Evolutionary conservation across 1,284 basidiomycete genomes (phyloP).

Genomic region (Erythrobasidium hasegawianum): DNA sequence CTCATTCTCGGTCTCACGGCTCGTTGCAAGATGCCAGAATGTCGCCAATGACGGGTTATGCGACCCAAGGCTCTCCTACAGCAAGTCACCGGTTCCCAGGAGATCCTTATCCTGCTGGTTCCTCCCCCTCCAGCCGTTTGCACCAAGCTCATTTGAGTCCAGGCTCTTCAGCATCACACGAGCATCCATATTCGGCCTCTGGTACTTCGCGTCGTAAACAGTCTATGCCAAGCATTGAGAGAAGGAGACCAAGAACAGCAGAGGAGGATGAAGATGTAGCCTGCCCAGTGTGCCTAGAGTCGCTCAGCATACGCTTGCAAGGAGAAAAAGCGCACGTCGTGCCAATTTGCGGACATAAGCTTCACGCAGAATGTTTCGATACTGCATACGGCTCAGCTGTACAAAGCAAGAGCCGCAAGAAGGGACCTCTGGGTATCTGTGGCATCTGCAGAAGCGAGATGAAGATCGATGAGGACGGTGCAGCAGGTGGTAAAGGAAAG

Average conservation of each 20-base stretch:
- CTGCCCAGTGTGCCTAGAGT: constrained; percentile 86
- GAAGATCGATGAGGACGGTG: constrained; percentile 68
- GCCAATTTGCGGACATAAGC: constrained; percentile 92
- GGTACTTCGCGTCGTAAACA: background rate
- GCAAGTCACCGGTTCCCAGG: background rate
- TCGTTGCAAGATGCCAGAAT: background rate
- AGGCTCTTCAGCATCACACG: constrained; percentile 1
- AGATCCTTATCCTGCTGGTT: background rate
- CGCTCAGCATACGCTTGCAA: constrained; percentile 71
- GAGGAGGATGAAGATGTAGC: constrained; percentile 69
- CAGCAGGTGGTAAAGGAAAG: constrained; percentile 57
- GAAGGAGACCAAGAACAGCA: constrained; percentile 46
- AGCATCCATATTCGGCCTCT: background rate
- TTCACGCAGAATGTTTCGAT: constrained; percentile 82
- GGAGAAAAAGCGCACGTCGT: constrained; percentile 96
- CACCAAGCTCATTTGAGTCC: no score
- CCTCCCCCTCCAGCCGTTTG: background rate
- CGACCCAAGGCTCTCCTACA: background rate
- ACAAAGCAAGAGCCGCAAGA: constrained; percentile 63
- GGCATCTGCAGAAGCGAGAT: constrained; percentile 93
- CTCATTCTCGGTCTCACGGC: constrained; percentile 24
- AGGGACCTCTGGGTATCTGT: constrained; percentile 76
- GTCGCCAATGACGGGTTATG: background rate
- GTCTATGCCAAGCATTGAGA: background rate
- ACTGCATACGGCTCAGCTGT: constrained; percentile 82